Evolutionary conservation across 2,329 filamentous ascomycete species (phyloP), one percentile per base, ranked within the genome.

Genomic region (Aspergillus neoniger): DNA sequence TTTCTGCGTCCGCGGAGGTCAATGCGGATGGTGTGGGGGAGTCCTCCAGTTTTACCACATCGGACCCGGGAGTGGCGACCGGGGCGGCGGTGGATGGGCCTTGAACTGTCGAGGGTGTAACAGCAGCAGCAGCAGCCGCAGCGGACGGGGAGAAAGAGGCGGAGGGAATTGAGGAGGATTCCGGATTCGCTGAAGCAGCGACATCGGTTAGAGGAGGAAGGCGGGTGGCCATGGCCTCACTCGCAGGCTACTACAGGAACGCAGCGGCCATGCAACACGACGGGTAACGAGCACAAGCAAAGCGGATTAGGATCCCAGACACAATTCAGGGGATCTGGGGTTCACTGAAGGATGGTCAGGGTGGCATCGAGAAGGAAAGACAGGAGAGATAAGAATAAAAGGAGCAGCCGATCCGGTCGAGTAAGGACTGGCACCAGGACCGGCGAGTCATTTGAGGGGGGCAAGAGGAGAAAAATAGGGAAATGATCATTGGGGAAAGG

Each of bases 221-320:
- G 70, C 65, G 70, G 64, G 63, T 69, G 68, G 72, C 68, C 73
- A 76, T 76, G 66, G 69, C 73, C 73, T 72, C 64, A 63, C 63
- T 69, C 66, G 64, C 63, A 65, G 53, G 23, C 66, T 66, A 70
- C 66, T 66, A 70, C 57, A 52, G 50, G 63, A 62, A 55, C 54
- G 59, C 47, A 58, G 62, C 56, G 64, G 65, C 73, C 73, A 75
- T 75, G 59, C 67, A 74, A 64, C 47, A 57, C 58, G 47, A 51
- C 41, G 50, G 39, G 15, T 30, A 25, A 15, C 39, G 32, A 49
- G 50, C 14, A 51, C 60, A 49, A 38, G 41, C 54, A 38, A 58
- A 48, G 44, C 32, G 7, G 43, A 51, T 21, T 38, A 52, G 41
- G 17, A 62, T 43, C 50, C 32, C 32, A 36, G 32, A 36, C 32